Evolutionary conservation across 768 basidiomycete genomes (phyloP).

Genomic region (Leccinum subgranulosum): DNA sequence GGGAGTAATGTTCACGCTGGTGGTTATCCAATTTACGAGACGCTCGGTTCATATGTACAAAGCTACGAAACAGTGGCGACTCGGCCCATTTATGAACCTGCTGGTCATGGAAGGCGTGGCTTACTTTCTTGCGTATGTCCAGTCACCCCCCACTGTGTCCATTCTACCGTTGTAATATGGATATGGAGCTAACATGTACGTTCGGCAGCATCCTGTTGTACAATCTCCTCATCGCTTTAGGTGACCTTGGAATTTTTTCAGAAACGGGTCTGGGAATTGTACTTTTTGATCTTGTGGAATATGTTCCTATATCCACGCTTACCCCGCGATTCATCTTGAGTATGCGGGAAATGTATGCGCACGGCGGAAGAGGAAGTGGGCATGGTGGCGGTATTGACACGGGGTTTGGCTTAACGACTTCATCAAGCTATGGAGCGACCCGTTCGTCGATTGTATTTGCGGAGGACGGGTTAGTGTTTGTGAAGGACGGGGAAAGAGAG

Average conservation of each 20-base stretch:
- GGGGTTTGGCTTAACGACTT: not conserved
- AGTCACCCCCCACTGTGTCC: too few species aligned
- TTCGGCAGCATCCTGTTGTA: not conserved
- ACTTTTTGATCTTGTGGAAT: not conserved
- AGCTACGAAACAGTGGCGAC: not conserved
- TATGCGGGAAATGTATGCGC: not conserved
- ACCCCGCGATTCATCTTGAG: not conserved
- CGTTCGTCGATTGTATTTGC: not conserved
- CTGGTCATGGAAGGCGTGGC: not conserved
- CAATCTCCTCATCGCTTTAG: not conserved
- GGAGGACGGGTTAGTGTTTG: too few species aligned
- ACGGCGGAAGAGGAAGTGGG: not conserved
- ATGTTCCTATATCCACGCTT: not conserved
- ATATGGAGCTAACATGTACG: not conserved
- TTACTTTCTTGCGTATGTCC: not conserved
- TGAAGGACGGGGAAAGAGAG: not conserved
- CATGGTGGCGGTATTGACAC: not conserved
- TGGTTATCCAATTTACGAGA: not conserved
- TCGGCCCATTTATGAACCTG: not conserved
- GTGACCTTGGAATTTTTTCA: not conserved
- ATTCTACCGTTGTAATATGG: not conserved
- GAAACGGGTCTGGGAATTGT: rapidly evolving
- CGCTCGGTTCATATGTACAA: not conserved
- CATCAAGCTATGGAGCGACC: not conserved
- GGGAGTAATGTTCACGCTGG: not conserved